Percentiles rank a stretch among this genome's conserved stretches.
phyloP scores from a whole-genome alignment of 1,284 basidiomycete species.

The Leccinum fallax region DNA sequence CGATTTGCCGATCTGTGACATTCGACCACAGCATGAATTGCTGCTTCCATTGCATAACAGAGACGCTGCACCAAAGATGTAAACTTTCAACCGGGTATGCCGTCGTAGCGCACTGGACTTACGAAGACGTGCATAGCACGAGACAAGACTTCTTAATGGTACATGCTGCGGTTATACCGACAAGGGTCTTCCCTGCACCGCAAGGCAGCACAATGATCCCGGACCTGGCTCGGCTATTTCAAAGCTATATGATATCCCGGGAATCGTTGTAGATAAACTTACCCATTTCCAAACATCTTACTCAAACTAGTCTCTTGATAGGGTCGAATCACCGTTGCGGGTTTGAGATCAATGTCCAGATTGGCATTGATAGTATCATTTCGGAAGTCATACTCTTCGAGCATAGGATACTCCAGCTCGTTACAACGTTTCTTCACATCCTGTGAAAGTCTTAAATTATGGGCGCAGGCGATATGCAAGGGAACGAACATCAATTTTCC shows the following conservation, averaged over 20 bases:
- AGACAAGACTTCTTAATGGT: slow-evolving; percentile 99
- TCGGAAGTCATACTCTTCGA: slow-evolving; percentile 97
- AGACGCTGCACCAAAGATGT: slow-evolving; percentile 62
- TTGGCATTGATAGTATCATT: slow-evolving; percentile 95
- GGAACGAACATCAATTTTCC: slow-evolving; percentile 80
- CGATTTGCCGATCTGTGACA: slow-evolving; percentile 92
- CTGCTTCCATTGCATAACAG: slow-evolving; percentile 97
- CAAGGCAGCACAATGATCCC: slow-evolving; percentile 99
- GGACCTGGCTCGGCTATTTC: slow-evolving; percentile 84
- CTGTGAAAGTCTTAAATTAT: slow-evolving; percentile 41
- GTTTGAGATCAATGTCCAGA: slow-evolving; percentile 95
- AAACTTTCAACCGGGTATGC: neutral
- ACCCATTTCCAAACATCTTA: slow-evolving; percentile 99
- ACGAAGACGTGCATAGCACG: slow-evolving; percentile 97
- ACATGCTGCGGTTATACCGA: slow-evolving; percentile 98
- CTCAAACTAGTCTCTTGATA: slow-evolving; percentile 97
- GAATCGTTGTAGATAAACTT: slow-evolving; percentile 24
- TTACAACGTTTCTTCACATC: slow-evolving; percentile 93
- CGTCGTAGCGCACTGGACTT: slow-evolving; percentile 37
- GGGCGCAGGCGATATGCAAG: neutral
- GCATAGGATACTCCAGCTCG: slow-evolving; percentile 93
- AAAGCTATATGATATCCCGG: slow-evolving; percentile 4
- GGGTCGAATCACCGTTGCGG: slow-evolving; percentile 92
- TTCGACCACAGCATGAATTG: slow-evolving; percentile 98
- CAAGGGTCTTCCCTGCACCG: slow-evolving; percentile 98